Evolutionary conservation across 345 rosid genomes (phyloP).

Genomic region (Triadica sebifera): DNA sequence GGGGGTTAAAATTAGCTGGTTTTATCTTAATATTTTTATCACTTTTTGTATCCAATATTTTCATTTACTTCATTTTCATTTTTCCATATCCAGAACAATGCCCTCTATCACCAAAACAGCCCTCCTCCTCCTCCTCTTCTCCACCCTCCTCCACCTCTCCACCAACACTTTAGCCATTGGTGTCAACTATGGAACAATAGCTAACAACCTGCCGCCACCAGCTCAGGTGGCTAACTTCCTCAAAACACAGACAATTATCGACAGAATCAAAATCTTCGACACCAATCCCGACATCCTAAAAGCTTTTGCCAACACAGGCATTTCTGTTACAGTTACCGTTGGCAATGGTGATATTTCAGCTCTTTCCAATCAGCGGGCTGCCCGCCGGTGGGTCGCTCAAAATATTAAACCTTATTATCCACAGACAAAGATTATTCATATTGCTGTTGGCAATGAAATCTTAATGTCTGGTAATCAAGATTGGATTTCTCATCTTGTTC

Average conservation of each 20-base stretch:
- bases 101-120: background rate
- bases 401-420: conserved; percentile 65
- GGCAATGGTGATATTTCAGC: conserved; percentile 59
- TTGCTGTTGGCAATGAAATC: conserved; percentile 68
- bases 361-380: conserved; percentile 35
- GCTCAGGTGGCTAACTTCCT: conserved; percentile 66
- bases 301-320: conserved; percentile 64
- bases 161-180: conserved; percentile 50
- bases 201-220: conserved; percentile 75
- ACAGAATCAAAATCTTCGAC: conserved; percentile 68
- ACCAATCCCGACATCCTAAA: conserved; percentile 59
- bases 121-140: too few relatives aligned
- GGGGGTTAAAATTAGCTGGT: background rate
- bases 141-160: conserved; percentile 44
- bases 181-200: conserved; percentile 74
- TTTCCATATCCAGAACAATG: background rate
- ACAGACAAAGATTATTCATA: conserved; percentile 37
- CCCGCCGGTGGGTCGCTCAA: conserved; percentile 57
- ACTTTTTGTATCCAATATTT: background rate
- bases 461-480: conserved; percentile 37
- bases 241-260: conserved; percentile 53
- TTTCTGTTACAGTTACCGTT: conserved; percentile 53
- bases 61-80: background rate
- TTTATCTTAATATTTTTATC: background rate
- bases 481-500: conserved; percentile 52